Conservation (phyloP, 140 eudicot genomes). For the Stevia rebaudiana region DNA sequence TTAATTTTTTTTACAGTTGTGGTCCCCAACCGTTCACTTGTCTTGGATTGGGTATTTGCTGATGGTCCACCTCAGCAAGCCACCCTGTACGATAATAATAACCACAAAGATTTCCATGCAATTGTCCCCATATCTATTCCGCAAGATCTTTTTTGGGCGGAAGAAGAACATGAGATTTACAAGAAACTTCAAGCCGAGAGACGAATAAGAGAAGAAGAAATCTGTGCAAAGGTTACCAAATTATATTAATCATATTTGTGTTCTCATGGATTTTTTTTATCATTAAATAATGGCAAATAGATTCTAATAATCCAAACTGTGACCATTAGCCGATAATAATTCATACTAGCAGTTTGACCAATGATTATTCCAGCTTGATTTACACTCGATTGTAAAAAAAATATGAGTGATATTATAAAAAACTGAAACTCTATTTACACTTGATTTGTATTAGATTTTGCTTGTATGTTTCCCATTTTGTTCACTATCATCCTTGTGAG, state of each 20-base stretch:
- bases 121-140: conserved; percentile 57
- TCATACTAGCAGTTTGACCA: too few species aligned
- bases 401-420: too few species aligned
- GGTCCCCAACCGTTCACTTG: conserved; percentile 76
- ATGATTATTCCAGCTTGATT: too few species aligned
- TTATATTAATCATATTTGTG: background rate
- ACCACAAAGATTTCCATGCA: conserved; percentile 81
- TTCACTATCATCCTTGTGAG: too few species aligned
- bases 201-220: conserved; percentile 65
- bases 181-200: conserved; percentile 78
- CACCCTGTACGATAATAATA: conserved; percentile 68
- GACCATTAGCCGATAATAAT: too few species aligned
- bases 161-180: conserved; percentile 66
- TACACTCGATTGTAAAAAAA: too few species aligned
- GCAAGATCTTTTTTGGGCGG: conserved; percentile 73
- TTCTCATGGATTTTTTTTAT: background rate
- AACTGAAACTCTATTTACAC: too few species aligned
- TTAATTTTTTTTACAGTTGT: conserved; percentile 51
- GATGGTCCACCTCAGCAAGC: conserved; percentile 93
- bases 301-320: too few species aligned
- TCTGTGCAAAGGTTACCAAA: conserved; percentile 58
- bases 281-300: too few species aligned
- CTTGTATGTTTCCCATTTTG: too few species aligned
- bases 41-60: conserved; percentile 98
- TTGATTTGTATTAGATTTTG: too few species aligned